A percentile compares a stretch with the other conserved stretches of the same genome.
phyloP scores from a whole-genome alignment of 2,329 filamentous ascomycete species.

The Aspergillus sp. region DNA sequence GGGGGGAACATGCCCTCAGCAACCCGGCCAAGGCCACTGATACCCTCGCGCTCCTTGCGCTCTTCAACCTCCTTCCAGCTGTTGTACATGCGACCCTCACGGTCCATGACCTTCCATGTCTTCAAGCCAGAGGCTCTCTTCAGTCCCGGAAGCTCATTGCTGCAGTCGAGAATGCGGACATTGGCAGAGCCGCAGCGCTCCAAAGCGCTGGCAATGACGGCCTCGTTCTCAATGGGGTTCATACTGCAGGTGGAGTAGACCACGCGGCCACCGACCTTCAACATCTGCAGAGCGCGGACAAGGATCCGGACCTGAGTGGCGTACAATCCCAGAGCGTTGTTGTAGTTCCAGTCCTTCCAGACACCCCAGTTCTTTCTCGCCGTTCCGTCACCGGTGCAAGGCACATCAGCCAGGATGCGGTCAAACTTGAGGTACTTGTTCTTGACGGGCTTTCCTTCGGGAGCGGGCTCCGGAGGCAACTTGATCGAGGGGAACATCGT shows the following conservation, averaged over 20 bases:
- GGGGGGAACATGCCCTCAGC: constrained; percentile 82
- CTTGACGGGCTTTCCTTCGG: constrained; percentile 55
- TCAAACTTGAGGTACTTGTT: constrained; percentile 91
- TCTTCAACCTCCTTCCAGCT: constrained; percentile 80
- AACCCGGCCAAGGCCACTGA: constrained; percentile 67
- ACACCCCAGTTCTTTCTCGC: constrained; percentile 88
- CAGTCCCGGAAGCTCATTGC: constrained; percentile 71
- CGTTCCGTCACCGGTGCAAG: constrained; percentile 94
- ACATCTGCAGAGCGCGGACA: constrained; percentile 88
- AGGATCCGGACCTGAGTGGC: constrained; percentile 85
- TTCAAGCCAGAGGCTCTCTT: constrained; percentile 76
- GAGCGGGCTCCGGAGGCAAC: constrained; percentile 62
- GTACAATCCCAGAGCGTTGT: constrained; percentile 83
- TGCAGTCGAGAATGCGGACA: constrained; percentile 82
- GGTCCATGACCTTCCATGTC: constrained; percentile 90
- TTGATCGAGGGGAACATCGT: constrained; percentile 92
- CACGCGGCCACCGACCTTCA: constrained; percentile 90
- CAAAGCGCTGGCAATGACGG: constrained; percentile 84
- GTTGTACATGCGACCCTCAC: constrained; percentile 74
- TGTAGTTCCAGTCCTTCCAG: constrained; percentile 93
- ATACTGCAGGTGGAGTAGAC: constrained; percentile 99
- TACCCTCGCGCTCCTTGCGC: constrained; percentile 61
- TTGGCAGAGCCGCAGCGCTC: constrained; percentile 80
- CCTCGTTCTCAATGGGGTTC: constrained; percentile 97
- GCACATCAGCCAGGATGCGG: constrained; percentile 92